Evolutionary conservation across 2,329 filamentous ascomycete genomes (phyloP), one percentile per base, ranked within the genome.

Genomic region (Catunica adiposa): DNA sequence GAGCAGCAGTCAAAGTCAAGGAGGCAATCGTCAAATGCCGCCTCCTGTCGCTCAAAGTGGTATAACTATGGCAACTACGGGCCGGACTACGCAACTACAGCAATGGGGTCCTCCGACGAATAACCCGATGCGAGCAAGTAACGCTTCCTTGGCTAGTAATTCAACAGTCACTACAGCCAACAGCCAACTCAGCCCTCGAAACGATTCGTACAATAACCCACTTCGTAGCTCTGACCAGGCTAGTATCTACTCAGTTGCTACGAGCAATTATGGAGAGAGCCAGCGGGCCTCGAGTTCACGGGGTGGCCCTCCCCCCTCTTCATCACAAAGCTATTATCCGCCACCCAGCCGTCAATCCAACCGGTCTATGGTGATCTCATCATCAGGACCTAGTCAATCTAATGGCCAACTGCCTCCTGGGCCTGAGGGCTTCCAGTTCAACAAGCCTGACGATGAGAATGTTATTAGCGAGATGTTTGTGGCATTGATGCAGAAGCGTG

Each of bases 401-500:
- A 64, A 76, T 44, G 78, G 74, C 53, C 81, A 78, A 63, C 70
- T 76, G 52, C 73, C 74, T 61, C 38, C 66, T 58, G 62, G 66
- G 42, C 61, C 64, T 60, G 76, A 79, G 38, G 72, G 71, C 23
- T 79, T 80, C 62, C 69, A 81, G 60, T 78, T 92, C 53, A 77
- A 81, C 50, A 80, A 84, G 62, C 88, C 88, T 15, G 77, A 82
- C 54, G 86, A 94, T 66, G 88, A 94, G 64, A 79, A 82, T 58
- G 72, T 94, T 14, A 85, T 96, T 48, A 88, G 97, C 66, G 82
- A 89, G 64, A 86, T 95, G 73, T 97, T 97, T 65, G 75, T 89
- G 64, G 83, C 88, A 54, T 73, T 98, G 61, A 97, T 98, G 92
- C 86, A 94, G 65, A 96, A 96, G 71, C 81, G 92, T 70, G 92